Evolutionary conservation across 306 rosid species (phyloP).

Genomic region (Quercus mongolica): DNA sequence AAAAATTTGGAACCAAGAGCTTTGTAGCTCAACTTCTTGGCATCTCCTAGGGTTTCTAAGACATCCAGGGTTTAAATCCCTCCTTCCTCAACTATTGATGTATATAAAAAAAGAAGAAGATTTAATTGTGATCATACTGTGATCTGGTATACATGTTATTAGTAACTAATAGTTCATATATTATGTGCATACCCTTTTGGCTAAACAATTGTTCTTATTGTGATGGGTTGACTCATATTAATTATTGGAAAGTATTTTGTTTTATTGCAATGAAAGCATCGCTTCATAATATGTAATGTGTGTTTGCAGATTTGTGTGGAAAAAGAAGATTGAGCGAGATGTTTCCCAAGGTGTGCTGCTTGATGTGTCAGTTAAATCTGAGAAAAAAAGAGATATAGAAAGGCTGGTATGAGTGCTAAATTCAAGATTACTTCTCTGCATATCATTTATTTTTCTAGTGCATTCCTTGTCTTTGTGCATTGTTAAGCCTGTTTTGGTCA

Average conservation of each 20-base stretch:
- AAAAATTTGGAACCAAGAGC: no score
- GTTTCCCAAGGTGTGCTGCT: conserved; percentile 66
- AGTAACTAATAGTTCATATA: neutral
- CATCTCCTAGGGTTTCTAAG: no score
- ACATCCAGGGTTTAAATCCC: no score
- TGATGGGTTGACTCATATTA: neutral
- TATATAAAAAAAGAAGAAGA: no score
- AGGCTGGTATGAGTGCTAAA: conserved; percentile 62
- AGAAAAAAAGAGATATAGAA: conserved; percentile 71
- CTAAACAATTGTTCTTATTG: neutral
- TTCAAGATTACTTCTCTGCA: neutral
- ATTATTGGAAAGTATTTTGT: neutral
- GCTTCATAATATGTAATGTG: neutral
- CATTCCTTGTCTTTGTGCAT: neutral
- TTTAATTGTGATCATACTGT: no score
- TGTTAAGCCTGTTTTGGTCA: neutral
- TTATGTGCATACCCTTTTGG: neutral
- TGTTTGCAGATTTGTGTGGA: conserved; percentile 86
- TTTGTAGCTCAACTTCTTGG: no score
- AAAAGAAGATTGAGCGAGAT: conserved; percentile 95
- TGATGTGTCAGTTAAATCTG: conserved; percentile 70
- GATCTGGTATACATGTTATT: neutral
- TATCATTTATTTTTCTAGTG: neutral
- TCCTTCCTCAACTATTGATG: no score
- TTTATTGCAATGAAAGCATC: neutral